Evolutionary conservation across 345 rosid genomes (phyloP).

Genomic region (Pistacia atlantica): DNA sequence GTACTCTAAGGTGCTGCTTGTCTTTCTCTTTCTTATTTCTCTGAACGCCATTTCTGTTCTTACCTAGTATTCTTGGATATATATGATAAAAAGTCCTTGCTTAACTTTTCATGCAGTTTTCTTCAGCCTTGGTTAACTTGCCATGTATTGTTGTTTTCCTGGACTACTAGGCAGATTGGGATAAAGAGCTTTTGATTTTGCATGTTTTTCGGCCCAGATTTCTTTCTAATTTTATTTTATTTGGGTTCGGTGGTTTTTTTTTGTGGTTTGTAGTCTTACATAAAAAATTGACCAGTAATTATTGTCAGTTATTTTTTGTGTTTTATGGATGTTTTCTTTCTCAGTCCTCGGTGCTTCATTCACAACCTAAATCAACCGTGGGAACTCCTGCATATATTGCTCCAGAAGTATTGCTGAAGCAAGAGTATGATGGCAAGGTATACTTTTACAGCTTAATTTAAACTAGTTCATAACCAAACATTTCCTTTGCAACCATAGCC

Average conservation of each 20-base stretch:
- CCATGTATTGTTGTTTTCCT: background rate
- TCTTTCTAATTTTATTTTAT: background rate
- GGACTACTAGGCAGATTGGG: background rate
- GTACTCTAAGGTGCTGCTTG: constrained; percentile 79
- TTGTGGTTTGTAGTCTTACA: background rate
- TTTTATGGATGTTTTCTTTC: constrained; percentile 15
- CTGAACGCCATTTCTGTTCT: background rate
- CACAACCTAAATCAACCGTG: constrained; percentile 97
- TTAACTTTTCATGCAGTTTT: background rate
- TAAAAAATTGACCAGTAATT: background rate
- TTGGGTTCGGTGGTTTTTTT: background rate
- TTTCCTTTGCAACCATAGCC: background rate
- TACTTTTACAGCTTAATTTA: constrained; percentile 2
- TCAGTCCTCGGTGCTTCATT: constrained; percentile 92
- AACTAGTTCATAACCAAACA: background rate
- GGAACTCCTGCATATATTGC: constrained; percentile 99
- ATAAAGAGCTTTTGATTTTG: background rate
- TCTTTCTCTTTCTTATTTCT: constrained; percentile 6
- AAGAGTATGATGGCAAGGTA: constrained; percentile 97
- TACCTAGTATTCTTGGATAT: background rate
- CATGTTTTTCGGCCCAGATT: background rate
- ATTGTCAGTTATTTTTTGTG: background rate
- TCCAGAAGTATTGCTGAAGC: constrained; percentile 84
- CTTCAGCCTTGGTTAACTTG: background rate
- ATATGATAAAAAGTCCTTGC: background rate